phyloP scores from a whole-genome alignment of 192 early-diverging fungal species.

The Phlyctochytrium planicorne region DNA sequence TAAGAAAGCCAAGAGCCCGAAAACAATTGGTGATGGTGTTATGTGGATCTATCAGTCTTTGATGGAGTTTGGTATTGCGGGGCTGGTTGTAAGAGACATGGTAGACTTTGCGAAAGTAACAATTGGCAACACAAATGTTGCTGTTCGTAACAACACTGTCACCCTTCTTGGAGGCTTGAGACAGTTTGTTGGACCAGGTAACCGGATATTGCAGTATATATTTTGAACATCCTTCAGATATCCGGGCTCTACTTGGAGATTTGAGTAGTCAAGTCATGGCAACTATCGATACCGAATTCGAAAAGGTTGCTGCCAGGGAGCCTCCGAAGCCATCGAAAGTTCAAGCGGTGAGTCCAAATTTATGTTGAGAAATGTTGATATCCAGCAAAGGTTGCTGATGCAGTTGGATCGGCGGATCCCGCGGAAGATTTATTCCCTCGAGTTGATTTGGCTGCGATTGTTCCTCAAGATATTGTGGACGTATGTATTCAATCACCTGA shows the following conservation, averaged over 20 bases:
- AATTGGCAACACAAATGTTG: conserved; percentile 79
- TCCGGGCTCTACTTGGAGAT: conserved; percentile 84
- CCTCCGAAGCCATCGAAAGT: conserved; percentile 65
- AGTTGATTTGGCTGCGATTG: conserved; percentile 69
- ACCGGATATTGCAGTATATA: conserved; percentile 6
- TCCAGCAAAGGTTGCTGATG: conserved; percentile 26
- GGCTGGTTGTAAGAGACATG: conserved; percentile 72
- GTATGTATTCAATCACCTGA: conserved; percentile 23
- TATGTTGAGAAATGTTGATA: conserved; percentile 9
- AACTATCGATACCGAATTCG: conserved; percentile 90
- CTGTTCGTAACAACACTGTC: conserved; percentile 79
- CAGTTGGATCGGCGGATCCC: conserved; percentile 45
- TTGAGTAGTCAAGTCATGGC: conserved; percentile 79
- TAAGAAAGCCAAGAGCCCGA: conserved; percentile 82
- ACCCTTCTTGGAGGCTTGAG: conserved; percentile 78
- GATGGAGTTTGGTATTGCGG: conserved; percentile 87
- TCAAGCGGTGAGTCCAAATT: conserved; percentile 9
- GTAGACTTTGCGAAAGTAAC: conserved; percentile 82
- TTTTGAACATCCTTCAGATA: conserved; percentile 46
- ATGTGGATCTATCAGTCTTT: conserved; percentile 83
- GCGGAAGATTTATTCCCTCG: conserved; percentile 86
- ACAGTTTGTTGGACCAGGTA: conserved; percentile 78
- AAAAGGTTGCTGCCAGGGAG: conserved; percentile 70
- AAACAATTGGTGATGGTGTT: conserved; percentile 83
- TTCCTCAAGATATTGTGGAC: conserved; percentile 61